Percentiles rank a stretch among this genome's conserved stretches.
Conservation (phyloP, 805 yeast genomes). For the Middelhovenomyces tepae region DNA sequence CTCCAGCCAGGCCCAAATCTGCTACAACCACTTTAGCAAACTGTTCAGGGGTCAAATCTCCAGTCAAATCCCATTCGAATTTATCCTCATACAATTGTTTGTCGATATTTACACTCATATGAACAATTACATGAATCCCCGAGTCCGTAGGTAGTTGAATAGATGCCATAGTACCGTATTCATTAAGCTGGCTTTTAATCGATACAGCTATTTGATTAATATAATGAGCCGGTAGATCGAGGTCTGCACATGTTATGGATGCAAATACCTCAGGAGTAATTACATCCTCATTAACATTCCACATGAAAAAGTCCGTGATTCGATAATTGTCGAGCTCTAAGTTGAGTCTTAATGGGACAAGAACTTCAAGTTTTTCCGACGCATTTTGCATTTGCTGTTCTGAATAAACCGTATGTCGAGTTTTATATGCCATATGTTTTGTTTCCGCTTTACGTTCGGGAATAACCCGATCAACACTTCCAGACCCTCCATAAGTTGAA, state of each 20-base stretch:
- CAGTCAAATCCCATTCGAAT: constrained; percentile 81
- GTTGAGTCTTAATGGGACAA: constrained; percentile 60
- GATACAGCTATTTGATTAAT: constrained; percentile 60
- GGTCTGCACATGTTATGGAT: constrained; percentile 65
- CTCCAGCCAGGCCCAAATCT: constrained; percentile 77
- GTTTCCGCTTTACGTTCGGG: constrained; percentile 19
- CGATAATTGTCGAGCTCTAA: constrained; percentile 47
- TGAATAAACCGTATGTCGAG: constrained; percentile 30
- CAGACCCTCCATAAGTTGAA: constrained; percentile 19
- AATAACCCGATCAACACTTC: constrained; percentile 18
- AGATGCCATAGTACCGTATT: constrained; percentile 52
- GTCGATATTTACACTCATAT: constrained; percentile 73
- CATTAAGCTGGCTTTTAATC: constrained; percentile 74
- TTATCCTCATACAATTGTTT: constrained; percentile 82
- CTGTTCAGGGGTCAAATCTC: constrained; percentile 61
- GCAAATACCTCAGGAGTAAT: constrained; percentile 72
- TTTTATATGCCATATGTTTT: constrained; percentile 34
- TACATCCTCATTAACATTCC: constrained; percentile 60
- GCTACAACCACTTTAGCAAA: constrained; percentile 77
- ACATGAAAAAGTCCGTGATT: constrained; percentile 60
- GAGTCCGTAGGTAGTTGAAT: constrained; percentile 60
- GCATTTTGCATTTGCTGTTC: constrained; percentile 31
- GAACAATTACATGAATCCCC: constrained; percentile 67
- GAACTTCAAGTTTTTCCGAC: constrained; percentile 33
- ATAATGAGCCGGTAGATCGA: constrained; percentile 61